Evolutionary conservation across 2,329 filamentous ascomycete genomes (phyloP).

Genomic region (Cercospora zeina): DNA sequence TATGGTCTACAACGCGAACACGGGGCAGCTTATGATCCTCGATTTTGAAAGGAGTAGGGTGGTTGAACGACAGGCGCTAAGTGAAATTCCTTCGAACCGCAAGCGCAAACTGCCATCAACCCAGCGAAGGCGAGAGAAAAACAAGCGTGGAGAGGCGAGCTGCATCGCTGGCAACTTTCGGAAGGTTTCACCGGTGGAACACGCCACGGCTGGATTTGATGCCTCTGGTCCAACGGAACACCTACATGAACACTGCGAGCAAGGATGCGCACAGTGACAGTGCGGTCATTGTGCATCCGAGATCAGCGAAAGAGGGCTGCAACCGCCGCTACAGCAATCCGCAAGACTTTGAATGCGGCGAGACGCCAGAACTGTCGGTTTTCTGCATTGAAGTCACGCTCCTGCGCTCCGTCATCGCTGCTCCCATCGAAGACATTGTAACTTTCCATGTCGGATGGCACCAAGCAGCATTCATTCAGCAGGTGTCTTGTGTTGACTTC

Average conservation of each 20-base stretch:
- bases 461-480: slow-evolving; percentile 4
- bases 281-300: slow-evolving; percentile 4
- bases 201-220: background rate
- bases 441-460: slow-evolving; percentile 11
- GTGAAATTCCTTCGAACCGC: slow-evolving; percentile 10
- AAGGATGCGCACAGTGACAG: background rate
- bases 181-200: background rate
- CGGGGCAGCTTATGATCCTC: slow-evolving; percentile 8
- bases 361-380: slow-evolving; percentile 2
- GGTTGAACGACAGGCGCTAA: slow-evolving; percentile 14
- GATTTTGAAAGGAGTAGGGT: slow-evolving; percentile 9
- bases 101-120: slow-evolving; percentile 10
- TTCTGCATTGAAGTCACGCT: slow-evolving; percentile 1
- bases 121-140: background rate
- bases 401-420: slow-evolving; percentile 4
- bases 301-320: slow-evolving; percentile 5
- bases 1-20: slow-evolving; percentile 3
- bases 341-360: slow-evolving; percentile 3
- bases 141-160: slow-evolving; percentile 1
- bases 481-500: slow-evolving; percentile 6
- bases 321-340: slow-evolving; percentile 2
- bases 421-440: background rate
- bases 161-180: slow-evolving; percentile 9
- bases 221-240: slow-evolving; percentile 1
- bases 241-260: slow-evolving; percentile 4